Conservation (phyloP, 2,329 filamentous ascomycete genomes). For the Fusarium mangiferae region DNA sequence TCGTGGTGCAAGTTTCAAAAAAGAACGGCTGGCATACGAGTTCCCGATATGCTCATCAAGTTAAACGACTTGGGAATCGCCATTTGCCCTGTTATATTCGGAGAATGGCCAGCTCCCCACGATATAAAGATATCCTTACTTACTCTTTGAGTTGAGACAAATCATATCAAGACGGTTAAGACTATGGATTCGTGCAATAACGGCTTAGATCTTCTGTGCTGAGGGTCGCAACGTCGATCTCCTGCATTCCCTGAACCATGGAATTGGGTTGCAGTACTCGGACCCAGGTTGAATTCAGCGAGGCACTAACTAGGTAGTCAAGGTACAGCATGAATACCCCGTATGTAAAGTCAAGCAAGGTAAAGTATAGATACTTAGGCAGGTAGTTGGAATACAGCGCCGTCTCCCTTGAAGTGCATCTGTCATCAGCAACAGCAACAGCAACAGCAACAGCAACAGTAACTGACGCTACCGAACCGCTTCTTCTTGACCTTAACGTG, state of each 20-base stretch:
- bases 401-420: neutral
- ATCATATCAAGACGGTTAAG: neutral
- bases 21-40: neutral
- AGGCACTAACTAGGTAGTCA: neutral
- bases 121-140: neutral
- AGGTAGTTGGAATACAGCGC: neutral
- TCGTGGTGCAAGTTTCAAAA: neutral
- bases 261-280: slow-evolving; percentile 2
- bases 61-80: neutral
- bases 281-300: neutral
- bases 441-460: neutral
- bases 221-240: neutral
- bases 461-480: neutral
- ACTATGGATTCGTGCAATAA: neutral
- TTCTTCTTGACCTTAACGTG: neutral
- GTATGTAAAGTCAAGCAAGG: neutral
- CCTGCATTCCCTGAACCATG: neutral
- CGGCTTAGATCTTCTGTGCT: neutral
- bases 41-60: neutral
- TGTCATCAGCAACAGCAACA: neutral
- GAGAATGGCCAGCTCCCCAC: neutral
- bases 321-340: neutral
- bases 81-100: neutral
- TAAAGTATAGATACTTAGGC: neutral
- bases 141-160: neutral